phyloP scores from a whole-genome alignment of 2,329 filamentous ascomycete species.

The Botrytis porri region DNA sequence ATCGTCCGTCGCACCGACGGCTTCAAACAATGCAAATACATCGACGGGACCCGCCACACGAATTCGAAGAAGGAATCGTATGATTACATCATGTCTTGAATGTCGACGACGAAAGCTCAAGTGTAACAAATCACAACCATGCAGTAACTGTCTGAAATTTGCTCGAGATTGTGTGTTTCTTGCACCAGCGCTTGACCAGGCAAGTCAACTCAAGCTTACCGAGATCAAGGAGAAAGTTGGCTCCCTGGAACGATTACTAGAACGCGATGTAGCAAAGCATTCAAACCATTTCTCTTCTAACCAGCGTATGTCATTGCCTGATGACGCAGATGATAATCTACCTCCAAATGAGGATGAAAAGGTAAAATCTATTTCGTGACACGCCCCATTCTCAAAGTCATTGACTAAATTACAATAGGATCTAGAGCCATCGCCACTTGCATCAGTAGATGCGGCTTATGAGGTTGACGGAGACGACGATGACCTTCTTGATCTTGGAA shows the following conservation, averaged over 20 bases:
- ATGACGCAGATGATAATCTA: constrained; percentile 48
- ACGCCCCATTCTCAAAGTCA: not conserved
- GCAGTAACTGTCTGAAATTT: constrained; percentile 46
- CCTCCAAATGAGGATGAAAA: constrained; percentile 55
- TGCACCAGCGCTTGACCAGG: constrained; percentile 55
- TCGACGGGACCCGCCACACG: constrained; percentile 24
- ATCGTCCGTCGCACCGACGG: constrained; percentile 4
- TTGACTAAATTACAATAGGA: constrained; percentile 35
- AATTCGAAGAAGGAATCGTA: constrained; percentile 53
- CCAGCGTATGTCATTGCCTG: constrained; percentile 38
- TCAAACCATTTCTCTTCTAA: constrained; percentile 20
- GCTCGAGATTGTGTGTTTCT: constrained; percentile 46
- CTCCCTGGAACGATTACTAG: constrained; percentile 65
- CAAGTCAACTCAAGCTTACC: constrained; percentile 65
- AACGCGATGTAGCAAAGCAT: constrained; percentile 62
- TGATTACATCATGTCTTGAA: constrained; percentile 67
- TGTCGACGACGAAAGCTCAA: constrained; percentile 74
- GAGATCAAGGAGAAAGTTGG: constrained; percentile 80
- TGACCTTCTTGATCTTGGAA: constrained; percentile 69
- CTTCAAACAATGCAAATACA: constrained; percentile 15
- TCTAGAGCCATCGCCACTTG: constrained; percentile 61
- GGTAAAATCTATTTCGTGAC: not conserved
- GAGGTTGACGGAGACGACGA: constrained; percentile 62
- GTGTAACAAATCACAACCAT: constrained; percentile 72
- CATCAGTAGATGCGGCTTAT: constrained; percentile 64